Base-by-base conservation (phyloP, 352 stramenopile genomes). In the Phytophthora citricola region DNA sequence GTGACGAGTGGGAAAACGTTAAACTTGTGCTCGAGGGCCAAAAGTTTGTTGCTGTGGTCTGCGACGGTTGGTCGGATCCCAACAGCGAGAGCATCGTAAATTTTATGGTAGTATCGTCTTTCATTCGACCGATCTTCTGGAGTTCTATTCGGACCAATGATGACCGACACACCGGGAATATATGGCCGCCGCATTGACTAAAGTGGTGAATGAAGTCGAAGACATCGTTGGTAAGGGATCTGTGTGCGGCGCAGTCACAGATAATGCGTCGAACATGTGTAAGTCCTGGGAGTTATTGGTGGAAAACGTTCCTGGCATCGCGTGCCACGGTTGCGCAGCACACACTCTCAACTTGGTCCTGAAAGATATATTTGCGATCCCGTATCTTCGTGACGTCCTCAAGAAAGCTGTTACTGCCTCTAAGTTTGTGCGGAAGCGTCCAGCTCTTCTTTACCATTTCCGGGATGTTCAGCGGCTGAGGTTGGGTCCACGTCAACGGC, bases 21-120 rank as follows among this genome's bases (percentile, higher is more conserved):
- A 39, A 49, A n/a, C 38, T 48, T 15, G 51, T 49, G 2, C 15
- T 58, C 2, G 8, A 49, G 7, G 27, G 24, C 0, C 5, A 59
- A n/a, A 27, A 11, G n/a, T 32, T 50, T 43, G 51, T 64, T 12
- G 45, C 29, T 12, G 22, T 70, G 10, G 54, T 70, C 3, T 58
- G 52, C 6, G 47, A 64, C 24, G 52, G 62, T 9, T 64, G 62
- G 53, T 45, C 52, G 7, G 60, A 64, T 41, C 53, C 53, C 1
- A 70, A 64, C 47, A 70, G 48, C 15, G 24, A 70, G 14, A 70
- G 62, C 15, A 39, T 70, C 17, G 45, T 64, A 0, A 70, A 70
- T 9, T 34, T 34, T 9, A 34, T 34, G 29, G 29, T 34, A 39
- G 47, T 58, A 5, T 59, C 46, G 10, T 53, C 53, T 1, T 32